Evolutionary conservation across 2,329 filamentous ascomycete species (phyloP).

Genomic region (Colletotrichum salicis): DNA sequence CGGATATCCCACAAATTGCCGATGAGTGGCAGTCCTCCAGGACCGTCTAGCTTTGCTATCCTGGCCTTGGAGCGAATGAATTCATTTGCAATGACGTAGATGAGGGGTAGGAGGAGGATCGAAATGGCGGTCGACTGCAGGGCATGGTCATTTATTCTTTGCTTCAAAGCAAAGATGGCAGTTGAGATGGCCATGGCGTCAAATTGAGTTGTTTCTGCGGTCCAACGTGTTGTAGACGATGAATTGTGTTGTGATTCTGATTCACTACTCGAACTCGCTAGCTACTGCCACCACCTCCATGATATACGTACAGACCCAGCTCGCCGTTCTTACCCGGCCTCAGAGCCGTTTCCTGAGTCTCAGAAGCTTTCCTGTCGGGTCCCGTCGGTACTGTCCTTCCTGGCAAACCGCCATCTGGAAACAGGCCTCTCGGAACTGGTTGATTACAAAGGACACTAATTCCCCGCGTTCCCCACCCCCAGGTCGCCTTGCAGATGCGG

Average conservation of each 20-base stretch:
- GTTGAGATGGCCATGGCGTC: constrained; percentile 42
- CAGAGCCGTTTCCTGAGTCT: neutral
- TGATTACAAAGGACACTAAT: neutral
- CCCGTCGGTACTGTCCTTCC: constrained; percentile 10
- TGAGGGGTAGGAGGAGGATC: constrained; percentile 42
- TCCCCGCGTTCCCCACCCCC: constrained; percentile 16
- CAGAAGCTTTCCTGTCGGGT: constrained; percentile 8
- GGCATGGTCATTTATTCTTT: constrained; percentile 38
- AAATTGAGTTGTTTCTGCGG: neutral
- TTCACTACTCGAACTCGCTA: neutral
- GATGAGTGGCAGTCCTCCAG: constrained; percentile 61
- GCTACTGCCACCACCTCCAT: neutral
- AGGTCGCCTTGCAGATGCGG: neutral
- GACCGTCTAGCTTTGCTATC: constrained; percentile 59
- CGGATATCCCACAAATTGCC: constrained; percentile 67
- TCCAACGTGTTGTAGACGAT: neutral
- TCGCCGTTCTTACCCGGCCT: neutral
- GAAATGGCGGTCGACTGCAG: constrained; percentile 33
- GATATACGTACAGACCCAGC: neutral
- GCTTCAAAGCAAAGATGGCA: constrained; percentile 37
- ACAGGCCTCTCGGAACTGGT: constrained; percentile 9
- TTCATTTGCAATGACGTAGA: constrained; percentile 62
- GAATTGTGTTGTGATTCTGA: neutral
- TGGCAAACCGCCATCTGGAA: neutral
- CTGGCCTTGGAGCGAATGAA: constrained; percentile 56